Percentiles rank a stretch among this genome's conserved stretches.
These are phyloP conservation scores for Gossypium thurberi DNA, from an alignment of 345 rosid genomes.

Conservation along the genomic window DNA sequence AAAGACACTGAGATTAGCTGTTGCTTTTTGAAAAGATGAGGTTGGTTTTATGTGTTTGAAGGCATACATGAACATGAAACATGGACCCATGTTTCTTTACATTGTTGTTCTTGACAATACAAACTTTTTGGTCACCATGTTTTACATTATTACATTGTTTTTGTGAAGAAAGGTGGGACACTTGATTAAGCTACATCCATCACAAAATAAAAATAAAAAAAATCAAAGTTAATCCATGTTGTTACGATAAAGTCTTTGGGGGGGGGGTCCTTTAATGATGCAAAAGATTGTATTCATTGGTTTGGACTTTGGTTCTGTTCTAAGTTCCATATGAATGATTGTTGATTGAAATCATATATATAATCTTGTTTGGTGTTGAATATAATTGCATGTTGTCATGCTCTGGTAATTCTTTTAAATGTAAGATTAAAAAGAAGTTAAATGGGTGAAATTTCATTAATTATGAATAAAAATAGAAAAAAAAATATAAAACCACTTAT, in stretches of 20 bases:
- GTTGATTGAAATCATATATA: not conserved
- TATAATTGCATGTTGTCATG: not conserved
- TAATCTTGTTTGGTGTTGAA: not conserved
- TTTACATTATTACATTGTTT: not conserved
- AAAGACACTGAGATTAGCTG: slow-evolving; percentile 5
- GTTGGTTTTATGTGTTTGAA: not conserved
- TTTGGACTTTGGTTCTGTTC: slow-evolving; percentile 7
- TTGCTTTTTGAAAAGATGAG: not conserved
- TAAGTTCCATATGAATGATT: not conserved
- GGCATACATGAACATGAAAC: not conserved
- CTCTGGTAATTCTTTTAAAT: not conserved
- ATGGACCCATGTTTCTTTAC: not conserved
- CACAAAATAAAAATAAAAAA: not conserved
- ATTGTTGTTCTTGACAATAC: not conserved
- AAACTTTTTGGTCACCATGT: not conserved
- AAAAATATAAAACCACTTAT: too few species aligned
- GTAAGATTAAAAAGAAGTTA: too few species aligned
- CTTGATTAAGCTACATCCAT: slow-evolving; percentile 3
- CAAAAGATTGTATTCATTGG: not conserved
- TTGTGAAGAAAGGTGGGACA: not conserved
- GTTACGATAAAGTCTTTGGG: not conserved
- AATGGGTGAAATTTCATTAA: not conserved
- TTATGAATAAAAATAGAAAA: too few species aligned
- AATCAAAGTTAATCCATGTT: not conserved
- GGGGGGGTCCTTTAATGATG: not conserved